A percentile compares a stretch with the other conserved stretches of the same genome.
Evolutionary conservation across 73 alveolate genomes (phyloP).

Genomic region (Paramecium caudatum): DNA sequence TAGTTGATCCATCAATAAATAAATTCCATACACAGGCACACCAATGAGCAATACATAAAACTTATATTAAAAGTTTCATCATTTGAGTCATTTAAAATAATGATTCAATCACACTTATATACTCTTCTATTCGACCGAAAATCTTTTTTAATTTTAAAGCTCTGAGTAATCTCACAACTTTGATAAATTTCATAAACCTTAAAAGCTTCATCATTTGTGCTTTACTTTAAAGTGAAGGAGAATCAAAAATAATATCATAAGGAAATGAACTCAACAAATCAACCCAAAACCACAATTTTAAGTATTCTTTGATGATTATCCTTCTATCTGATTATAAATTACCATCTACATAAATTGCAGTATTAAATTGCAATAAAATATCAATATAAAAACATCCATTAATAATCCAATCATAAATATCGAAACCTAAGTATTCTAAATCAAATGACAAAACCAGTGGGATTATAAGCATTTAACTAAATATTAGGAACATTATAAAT

Average conservation of each 20-base stretch:
- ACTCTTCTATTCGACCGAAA: conserved; percentile 22
- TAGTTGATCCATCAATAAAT: not conserved
- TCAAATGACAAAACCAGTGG: conserved; percentile 20
- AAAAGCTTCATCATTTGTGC: conserved; percentile 7
- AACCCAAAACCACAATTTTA: conserved; percentile 77
- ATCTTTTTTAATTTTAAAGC: conserved; percentile 52
- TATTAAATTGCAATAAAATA: conserved; percentile 20
- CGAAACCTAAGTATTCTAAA: not conserved
- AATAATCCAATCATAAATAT: not conserved
- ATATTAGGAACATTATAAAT: not conserved
- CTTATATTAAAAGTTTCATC: not conserved
- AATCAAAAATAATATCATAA: conserved; percentile 37
- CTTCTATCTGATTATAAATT: not conserved
- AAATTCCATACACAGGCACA: conserved; percentile 54
- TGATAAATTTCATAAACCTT: conserved; percentile 38
- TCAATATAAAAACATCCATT: not conserved
- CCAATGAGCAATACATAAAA: conserved; percentile 51
- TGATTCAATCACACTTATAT: not conserved
- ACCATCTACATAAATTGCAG: conserved; percentile 71
- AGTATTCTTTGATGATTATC: conserved; percentile 56
- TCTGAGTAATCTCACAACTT: conserved; percentile 42
- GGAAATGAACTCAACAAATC: conserved; percentile 72
- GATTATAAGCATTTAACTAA: not conserved
- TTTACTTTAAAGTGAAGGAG: not conserved
- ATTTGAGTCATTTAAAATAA: conserved; percentile 30